Evolutionary conservation across 1,284 basidiomycete genomes (phyloP), one percentile per base, ranked within the genome.

Genomic region (Heterobasidion parviporum): DNA sequence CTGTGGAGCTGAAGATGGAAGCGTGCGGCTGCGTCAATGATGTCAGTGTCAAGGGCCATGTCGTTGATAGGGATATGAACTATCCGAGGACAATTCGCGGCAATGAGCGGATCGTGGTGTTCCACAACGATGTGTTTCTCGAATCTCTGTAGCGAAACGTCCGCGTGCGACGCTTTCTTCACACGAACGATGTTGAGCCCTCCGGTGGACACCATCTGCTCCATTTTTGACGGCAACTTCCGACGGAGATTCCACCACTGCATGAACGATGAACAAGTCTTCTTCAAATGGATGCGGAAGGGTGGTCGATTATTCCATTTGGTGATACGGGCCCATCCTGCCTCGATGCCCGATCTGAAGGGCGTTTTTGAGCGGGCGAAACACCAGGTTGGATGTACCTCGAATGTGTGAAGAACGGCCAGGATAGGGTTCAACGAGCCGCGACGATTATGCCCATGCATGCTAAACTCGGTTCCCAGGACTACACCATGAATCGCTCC

Each of bases 401-500:
- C 76, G 43, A 72, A 70, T 15, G 78, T 79, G 20, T 75, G 68
- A 20, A 77, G 74, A 41, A 64, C 74, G 20, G 77, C 79, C 18
- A 84, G 67, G n/a, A 72, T 58, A 1, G 79, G 77, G 59, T 86
- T 86, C 48, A 72, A 64, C 4, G 83, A 84, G 26, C 77, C 77
- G 18, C 69, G 70, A 57, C 72, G 73, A 64, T 85, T 85, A 65
- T 85, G 82, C 18, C 73, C 67, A 63, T 86, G 82, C 32, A 87
- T 56, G 41, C 74, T 77, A 58, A 87, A 76, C 59, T 82, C 78
- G 6, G 77, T 81, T 52, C 83, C 84, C 56, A 78, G 74, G 15
- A 76, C 74, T 20, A 87, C 69, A 0, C 84, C 83, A 57, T 85
- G 81, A 4, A 81, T 75, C 1, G 76, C 74, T 4, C 84, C 85